Evolutionary conservation across 2,329 filamentous ascomycete genomes (phyloP).

Genomic region (Tolypocladium inflatum): DNA sequence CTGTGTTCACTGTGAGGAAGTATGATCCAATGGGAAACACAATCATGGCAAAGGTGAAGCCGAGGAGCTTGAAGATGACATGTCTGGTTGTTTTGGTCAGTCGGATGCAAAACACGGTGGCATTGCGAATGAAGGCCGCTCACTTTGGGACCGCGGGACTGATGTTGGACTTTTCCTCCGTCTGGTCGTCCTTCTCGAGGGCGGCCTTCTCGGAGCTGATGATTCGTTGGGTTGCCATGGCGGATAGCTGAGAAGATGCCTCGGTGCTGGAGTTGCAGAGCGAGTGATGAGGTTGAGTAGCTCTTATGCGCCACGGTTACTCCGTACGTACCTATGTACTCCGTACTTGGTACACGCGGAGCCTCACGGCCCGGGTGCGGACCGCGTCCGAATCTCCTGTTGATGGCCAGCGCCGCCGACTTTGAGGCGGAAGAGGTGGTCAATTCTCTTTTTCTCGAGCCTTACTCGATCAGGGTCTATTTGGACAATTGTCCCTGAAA

Average conservation of each 20-base stretch:
- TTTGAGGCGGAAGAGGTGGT: background rate
- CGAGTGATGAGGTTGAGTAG: background rate
- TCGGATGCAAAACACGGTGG: background rate
- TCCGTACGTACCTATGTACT: background rate
- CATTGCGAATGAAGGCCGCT: conserved; percentile 17
- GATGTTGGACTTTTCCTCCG: conserved; percentile 57
- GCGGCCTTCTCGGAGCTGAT: conserved; percentile 56
- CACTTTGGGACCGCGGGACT: conserved; percentile 77
- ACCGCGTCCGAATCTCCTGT: background rate
- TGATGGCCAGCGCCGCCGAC: background rate
- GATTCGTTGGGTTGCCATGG: conserved; percentile 63
- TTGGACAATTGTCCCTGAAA: background rate
- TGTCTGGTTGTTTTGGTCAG: conserved; percentile 36
- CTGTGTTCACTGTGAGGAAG: conserved; percentile 64
- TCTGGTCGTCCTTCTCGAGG: conserved; percentile 48
- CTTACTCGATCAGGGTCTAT: background rate
- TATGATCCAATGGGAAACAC: conserved; percentile 80
- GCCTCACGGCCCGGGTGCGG: background rate
- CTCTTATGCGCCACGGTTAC: background rate
- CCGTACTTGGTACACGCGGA: background rate
- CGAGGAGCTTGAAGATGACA: conserved; percentile 83
- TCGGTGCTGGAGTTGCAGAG: background rate
- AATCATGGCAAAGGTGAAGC: conserved; percentile 88
- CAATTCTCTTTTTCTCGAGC: background rate
- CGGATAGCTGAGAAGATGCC: conserved; percentile 12